These are phyloP conservation scores for Orbilia javanica DNA, from an alignment of 2,329 filamentous ascomycete genomes.

Conservation along the genomic window DNA sequence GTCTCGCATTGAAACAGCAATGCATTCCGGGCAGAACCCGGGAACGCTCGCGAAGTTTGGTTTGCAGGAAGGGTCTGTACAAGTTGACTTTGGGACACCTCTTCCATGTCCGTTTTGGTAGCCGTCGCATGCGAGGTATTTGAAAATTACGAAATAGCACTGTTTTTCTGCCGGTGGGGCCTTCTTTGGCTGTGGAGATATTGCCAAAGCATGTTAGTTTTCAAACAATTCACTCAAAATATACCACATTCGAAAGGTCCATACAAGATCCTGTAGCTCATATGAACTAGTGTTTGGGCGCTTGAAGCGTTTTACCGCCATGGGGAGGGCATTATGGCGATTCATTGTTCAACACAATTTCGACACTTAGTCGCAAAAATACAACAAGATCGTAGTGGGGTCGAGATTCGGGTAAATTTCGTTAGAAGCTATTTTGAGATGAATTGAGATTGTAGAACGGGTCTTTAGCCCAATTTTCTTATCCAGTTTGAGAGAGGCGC, in stretches of 20 bases:
- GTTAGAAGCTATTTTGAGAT: constrained; percentile 30
- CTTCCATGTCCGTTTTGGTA: constrained; percentile 44
- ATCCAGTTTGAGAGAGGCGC: not conserved
- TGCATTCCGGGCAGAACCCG: constrained; percentile 46
- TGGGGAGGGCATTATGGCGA: constrained; percentile 8
- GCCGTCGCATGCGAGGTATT: constrained; percentile 32
- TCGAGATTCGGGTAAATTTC: not conserved
- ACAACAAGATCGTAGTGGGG: constrained; percentile 24
- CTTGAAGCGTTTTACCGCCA: constrained; percentile 14
- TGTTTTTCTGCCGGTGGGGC: constrained; percentile 13
- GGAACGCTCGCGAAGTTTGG: constrained; percentile 27
- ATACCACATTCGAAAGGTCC: not conserved
- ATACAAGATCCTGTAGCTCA: constrained; percentile 21
- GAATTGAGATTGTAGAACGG: constrained; percentile 2
- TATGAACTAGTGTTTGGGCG: not conserved
- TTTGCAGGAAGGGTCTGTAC: constrained; percentile 29
- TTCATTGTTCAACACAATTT: constrained; percentile 35
- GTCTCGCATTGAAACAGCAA: constrained; percentile 28
- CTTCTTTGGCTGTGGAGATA: constrained; percentile 3
- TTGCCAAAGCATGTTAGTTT: not conserved
- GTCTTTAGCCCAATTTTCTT: not conserved
- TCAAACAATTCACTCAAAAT: not conserved
- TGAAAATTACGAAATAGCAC: constrained; percentile 45
- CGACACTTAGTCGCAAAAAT: not conserved
- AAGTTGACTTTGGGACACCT: constrained; percentile 15